These are phyloP conservation scores for Tuber magnatum DNA, from an alignment of 495 filamentous ascomycete genomes.

Conservation along the genomic window DNA sequence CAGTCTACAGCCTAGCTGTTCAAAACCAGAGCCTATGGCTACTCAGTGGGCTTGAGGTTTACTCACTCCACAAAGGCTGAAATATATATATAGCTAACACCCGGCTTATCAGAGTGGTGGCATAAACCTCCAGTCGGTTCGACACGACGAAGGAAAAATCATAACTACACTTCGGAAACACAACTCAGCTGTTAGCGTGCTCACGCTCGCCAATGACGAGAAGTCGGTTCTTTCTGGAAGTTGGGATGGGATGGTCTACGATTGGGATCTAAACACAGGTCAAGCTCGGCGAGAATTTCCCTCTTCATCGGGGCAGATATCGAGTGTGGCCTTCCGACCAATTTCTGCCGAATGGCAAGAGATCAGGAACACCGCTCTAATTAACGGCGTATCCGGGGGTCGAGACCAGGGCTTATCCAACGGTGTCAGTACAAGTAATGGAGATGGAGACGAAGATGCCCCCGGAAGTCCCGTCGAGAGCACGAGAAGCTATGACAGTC, in stretches of 20 bases:
- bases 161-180: slow-evolving; percentile 75
- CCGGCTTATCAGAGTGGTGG: slow-evolving; percentile 53
- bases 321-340: slow-evolving; percentile 75
- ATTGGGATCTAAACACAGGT: slow-evolving; percentile 94
- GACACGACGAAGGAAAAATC: slow-evolving; percentile 87
- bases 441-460: slow-evolving; percentile 52
- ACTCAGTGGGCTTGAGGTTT: slow-evolving; percentile 68
- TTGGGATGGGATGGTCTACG: slow-evolving; percentile 89
- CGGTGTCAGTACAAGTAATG: slow-evolving; percentile 45
- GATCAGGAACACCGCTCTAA: slow-evolving; percentile 25
- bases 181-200: slow-evolving; percentile 82
- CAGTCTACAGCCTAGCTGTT: slow-evolving; percentile 88
- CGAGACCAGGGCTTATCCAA: slow-evolving; percentile 44
- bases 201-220: slow-evolving; percentile 77
- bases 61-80: background rate
- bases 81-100: background rate
- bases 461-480: slow-evolving; percentile 37
- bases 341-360: slow-evolving; percentile 28
- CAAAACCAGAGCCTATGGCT: slow-evolving; percentile 88
- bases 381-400: slow-evolving; percentile 31
- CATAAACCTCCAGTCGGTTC: slow-evolving; percentile 90
- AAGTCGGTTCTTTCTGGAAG: slow-evolving; percentile 81
- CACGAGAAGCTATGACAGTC: slow-evolving; percentile 29
- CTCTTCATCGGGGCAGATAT: slow-evolving; percentile 74
- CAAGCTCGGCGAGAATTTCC: slow-evolving; percentile 62